These are phyloP conservation scores for Rhynchosporium secalis DNA, from an alignment of 2,329 filamentous ascomycete genomes.

Conservation along the genomic window DNA sequence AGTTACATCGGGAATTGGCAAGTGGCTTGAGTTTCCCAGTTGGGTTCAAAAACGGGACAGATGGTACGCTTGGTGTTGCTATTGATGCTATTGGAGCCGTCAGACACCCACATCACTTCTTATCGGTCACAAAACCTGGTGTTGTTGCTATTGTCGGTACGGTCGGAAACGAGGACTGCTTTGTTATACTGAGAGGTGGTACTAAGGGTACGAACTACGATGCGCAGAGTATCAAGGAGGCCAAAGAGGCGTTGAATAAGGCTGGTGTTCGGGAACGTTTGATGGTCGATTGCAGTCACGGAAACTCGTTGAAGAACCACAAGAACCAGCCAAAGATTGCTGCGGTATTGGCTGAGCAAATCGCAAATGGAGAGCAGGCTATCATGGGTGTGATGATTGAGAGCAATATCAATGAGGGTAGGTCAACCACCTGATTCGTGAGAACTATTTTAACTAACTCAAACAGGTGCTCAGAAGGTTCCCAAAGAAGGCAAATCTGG, in stretches of 20 bases:
- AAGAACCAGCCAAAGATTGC: conserved; percentile 97
- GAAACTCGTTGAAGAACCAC: conserved; percentile 94
- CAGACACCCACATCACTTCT: conserved; percentile 90
- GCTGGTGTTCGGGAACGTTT: conserved; percentile 73
- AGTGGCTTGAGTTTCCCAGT: conserved; percentile 95
- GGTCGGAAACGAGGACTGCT: conserved; percentile 93
- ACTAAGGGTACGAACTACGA: conserved; percentile 95
- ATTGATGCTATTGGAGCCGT: conserved; percentile 96
- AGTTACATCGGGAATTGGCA: conserved; percentile 91
- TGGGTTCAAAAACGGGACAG: conserved; percentile 99
- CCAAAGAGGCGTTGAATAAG: conserved; percentile 75
- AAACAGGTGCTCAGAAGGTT: conserved; percentile 80
- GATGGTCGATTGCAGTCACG: conserved; percentile 98
- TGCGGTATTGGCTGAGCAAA: conserved; percentile 76
- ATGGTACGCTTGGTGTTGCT: conserved; percentile 83
- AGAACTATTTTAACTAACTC: conserved; percentile 18
- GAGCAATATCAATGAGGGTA: conserved; percentile 92
- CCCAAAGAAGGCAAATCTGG: conserved; percentile 80
- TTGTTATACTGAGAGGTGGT: conserved; percentile 90
- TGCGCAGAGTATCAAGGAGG: conserved; percentile 76
- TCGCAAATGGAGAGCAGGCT: conserved; percentile 73
- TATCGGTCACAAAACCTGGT: conserved; percentile 95
- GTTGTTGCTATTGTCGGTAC: conserved; percentile 94
- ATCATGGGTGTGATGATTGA: conserved; percentile 99
- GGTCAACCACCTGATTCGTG: conserved; percentile 10